phyloP scores from a whole-genome alignment of 805 yeast species.

The Phaffomyces thermotolerans region DNA sequence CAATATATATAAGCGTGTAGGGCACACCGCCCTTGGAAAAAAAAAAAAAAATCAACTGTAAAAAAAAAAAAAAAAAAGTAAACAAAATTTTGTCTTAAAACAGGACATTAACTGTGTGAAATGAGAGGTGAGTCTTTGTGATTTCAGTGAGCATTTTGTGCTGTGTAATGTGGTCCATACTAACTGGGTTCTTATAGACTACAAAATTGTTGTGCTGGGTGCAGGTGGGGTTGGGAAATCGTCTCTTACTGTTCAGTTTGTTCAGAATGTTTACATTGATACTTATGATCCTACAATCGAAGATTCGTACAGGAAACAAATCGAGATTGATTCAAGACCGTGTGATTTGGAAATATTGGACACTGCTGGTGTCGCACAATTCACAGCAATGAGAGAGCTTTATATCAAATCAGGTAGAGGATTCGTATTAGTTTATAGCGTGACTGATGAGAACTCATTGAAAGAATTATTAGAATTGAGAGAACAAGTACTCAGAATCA shows the following conservation, averaged over 20 bases:
- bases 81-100: no score
- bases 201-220: slow-evolving; percentile 85
- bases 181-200: slow-evolving; percentile 40
- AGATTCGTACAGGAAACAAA: slow-evolving; percentile 86
- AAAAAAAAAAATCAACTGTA: no score
- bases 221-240: slow-evolving; percentile 98
- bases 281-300: slow-evolving; percentile 96
- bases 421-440: slow-evolving; percentile 78
- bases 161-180: background rate
- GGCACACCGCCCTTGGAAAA: no score
- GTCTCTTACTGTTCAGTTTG: slow-evolving; percentile 85
- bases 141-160: no score
- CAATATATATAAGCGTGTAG: no score
- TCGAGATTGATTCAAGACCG: slow-evolving; percentile 80
- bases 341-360: slow-evolving; percentile 85
- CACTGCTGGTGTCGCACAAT: slow-evolving; percentile 93
- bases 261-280: slow-evolving; percentile 84
- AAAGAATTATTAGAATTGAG: slow-evolving; percentile 71
- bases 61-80: no score
- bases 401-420: slow-evolving; percentile 88
- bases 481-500: slow-evolving; percentile 78
- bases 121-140: slow-evolving; percentile 12
- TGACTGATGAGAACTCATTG: slow-evolving; percentile 69
- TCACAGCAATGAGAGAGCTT: slow-evolving; percentile 89
- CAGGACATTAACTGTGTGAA: no score